Percentiles rank a stretch among this genome's conserved stretches.
Evolutionary conservation across 2,329 filamentous ascomycete genomes (phyloP).

Genomic region (Colletotrichum endophyticum): DNA sequence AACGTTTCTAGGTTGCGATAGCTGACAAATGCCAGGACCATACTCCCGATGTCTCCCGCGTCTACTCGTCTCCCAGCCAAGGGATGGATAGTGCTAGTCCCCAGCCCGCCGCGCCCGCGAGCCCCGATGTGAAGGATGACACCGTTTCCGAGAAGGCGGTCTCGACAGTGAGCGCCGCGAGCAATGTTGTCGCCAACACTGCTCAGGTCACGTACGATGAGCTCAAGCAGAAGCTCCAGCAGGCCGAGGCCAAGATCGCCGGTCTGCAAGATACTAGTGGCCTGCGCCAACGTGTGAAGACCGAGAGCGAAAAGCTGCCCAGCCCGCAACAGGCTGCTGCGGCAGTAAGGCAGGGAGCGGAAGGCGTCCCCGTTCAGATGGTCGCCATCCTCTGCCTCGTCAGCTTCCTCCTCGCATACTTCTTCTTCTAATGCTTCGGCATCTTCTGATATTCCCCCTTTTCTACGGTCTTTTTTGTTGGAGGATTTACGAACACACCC

Average conservation of each 20-base stretch:
- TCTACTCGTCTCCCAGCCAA: constrained; percentile 49
- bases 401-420: constrained; percentile 92
- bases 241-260: constrained; percentile 76
- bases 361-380: constrained; percentile 87
- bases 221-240: constrained; percentile 73
- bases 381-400: constrained; percentile 84
- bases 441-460: not conserved
- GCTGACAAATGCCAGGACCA: constrained; percentile 34
- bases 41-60: constrained; percentile 49
- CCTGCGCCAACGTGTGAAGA: constrained; percentile 73
- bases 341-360: constrained; percentile 58
- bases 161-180: constrained; percentile 43
- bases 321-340: constrained; percentile 54
- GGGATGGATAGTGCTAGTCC: constrained; percentile 31
- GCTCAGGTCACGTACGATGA: constrained; percentile 57
- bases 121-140: constrained; percentile 36
- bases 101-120: constrained; percentile 29
- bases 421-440: constrained; percentile 77
- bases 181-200: constrained; percentile 51
- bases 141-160: constrained; percentile 31
- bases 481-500: constrained; percentile 3
- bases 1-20: not conserved
- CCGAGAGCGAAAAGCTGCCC: constrained; percentile 55
- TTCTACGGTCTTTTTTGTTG: constrained; percentile 1
- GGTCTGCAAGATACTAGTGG: constrained; percentile 73